phyloP scores from a whole-genome alignment of 495 filamentous ascomycete genomes.

The Pyrenopolyporus hunteri region DNA sequence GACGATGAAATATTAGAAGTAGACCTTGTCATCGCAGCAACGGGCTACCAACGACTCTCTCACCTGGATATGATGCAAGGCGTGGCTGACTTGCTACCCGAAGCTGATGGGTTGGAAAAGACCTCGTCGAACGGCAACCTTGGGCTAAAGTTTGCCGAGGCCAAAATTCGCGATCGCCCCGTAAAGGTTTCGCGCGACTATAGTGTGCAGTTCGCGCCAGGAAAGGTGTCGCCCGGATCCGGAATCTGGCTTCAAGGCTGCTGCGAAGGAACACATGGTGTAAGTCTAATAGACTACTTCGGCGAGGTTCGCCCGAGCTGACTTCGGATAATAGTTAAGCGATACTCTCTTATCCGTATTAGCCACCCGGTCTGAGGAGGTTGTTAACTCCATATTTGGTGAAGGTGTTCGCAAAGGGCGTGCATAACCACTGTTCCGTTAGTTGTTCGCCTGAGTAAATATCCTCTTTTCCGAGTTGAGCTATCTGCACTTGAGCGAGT shows the following conservation, averaged over 20 bases:
- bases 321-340: constrained; percentile 58
- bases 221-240: constrained; percentile 66
- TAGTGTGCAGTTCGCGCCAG: constrained; percentile 67
- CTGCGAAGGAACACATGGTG: constrained; percentile 89
- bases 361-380: constrained; percentile 75
- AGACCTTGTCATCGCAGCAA: constrained; percentile 84
- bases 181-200: constrained; percentile 69
- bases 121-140: constrained; percentile 34
- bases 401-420: background rate
- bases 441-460: background rate
- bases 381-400: constrained; percentile 79
- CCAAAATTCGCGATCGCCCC: constrained; percentile 24
- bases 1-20: constrained; percentile 67
- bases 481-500: too few relatives aligned
- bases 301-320: background rate
- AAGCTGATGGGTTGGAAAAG: constrained; percentile 31
- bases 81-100: constrained; percentile 66
- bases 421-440: background rate
- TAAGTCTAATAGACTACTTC: constrained; percentile 52
- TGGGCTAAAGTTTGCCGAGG: constrained; percentile 40
- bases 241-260: constrained; percentile 96
- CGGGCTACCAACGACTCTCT: constrained; percentile 79
- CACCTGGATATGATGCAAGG: constrained; percentile 79
- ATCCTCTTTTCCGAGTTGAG: too few relatives aligned
- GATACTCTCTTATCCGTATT: constrained; percentile 82